Evolutionary conservation across 2,329 filamentous ascomycete species (phyloP).

Genomic region (Tothia fuscella): DNA sequence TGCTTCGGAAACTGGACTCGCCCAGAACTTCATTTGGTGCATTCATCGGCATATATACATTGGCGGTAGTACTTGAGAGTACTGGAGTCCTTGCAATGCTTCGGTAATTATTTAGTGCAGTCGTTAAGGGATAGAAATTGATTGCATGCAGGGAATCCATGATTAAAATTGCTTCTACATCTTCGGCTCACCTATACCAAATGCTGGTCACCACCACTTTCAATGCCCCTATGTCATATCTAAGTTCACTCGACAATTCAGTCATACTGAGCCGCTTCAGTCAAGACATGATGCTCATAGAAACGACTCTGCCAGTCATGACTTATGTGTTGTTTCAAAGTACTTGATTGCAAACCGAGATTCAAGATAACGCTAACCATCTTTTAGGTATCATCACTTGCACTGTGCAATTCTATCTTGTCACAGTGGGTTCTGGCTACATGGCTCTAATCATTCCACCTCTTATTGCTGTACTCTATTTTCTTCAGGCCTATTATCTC

Average conservation of each 20-base stretch:
- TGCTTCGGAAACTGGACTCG: neutral
- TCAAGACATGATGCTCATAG: slow-evolving; percentile 10
- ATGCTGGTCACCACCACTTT: slow-evolving; percentile 1
- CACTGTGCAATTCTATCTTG: neutral
- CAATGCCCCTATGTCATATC: slow-evolving; percentile 3
- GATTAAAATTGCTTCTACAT: neutral
- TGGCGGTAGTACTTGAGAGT: neutral
- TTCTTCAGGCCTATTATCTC: slow-evolving; percentile 29
- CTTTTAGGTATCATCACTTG: slow-evolving; percentile 26
- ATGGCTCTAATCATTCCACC: slow-evolving; percentile 19
- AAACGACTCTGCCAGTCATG: neutral
- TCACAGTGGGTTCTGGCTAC: slow-evolving; percentile 11
- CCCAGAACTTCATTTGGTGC: neutral
- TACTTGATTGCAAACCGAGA: too few relatives aligned
- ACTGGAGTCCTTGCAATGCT: neutral
- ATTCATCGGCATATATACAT: slow-evolving; percentile 1
- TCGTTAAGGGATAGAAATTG: neutral
- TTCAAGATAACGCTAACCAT: too few relatives aligned
- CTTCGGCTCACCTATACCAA: neutral
- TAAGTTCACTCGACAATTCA: neutral
- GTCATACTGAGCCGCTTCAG: slow-evolving; percentile 7
- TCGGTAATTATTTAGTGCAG: neutral
- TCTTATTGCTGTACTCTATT: slow-evolving; percentile 16
- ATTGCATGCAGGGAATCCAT: neutral
- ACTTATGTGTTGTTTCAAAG: slow-evolving; percentile 14